Conservation (phyloP, 208 protist species). For the Leishmania aethiopica region DNA sequence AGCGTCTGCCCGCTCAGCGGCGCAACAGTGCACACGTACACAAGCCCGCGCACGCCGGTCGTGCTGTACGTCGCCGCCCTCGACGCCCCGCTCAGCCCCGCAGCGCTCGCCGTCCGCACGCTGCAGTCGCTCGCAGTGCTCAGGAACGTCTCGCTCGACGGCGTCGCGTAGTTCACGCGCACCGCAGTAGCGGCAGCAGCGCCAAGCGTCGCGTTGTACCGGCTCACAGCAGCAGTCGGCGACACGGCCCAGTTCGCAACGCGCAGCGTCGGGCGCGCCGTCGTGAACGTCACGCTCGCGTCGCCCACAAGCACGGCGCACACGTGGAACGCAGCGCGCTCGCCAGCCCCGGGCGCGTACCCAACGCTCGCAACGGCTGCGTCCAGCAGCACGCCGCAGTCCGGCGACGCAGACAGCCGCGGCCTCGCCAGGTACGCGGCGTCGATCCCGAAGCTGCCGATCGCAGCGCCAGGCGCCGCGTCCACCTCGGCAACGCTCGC, state of each 20-base stretch:
- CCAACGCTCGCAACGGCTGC: constrained; percentile 28
- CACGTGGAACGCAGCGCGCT: constrained; percentile 54
- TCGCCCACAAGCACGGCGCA: constrained; percentile 41
- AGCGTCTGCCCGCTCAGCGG: constrained; percentile 15
- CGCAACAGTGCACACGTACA: constrained; percentile 56
- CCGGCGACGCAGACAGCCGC: constrained; percentile 33
- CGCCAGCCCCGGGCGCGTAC: constrained; percentile 46
- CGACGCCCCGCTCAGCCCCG: constrained; percentile 13
- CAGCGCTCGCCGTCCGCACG: constrained; percentile 13
- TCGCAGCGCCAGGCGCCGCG: constrained; percentile 32
- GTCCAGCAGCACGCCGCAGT: constrained; percentile 34
- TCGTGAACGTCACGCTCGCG: constrained; percentile 53
- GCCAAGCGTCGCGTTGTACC: constrained; percentile 34
- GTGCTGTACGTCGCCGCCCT: constrained; percentile 9
- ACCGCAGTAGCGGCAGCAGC: constrained; percentile 15
- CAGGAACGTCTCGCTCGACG: constrained; percentile 45
- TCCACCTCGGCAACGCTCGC: constrained; percentile 42
- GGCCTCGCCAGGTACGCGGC: constrained; percentile 32
- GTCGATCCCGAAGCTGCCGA: constrained; percentile 55
- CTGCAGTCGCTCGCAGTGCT: constrained; percentile 39
- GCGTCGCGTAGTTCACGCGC: constrained; percentile 52
- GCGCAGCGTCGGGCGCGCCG: constrained; percentile 41
- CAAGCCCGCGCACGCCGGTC: constrained; percentile 34
- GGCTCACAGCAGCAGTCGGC: constrained; percentile 44
- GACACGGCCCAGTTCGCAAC: constrained; percentile 47